A percentile compares a stretch with the other conserved stretches of the same genome.
Conservation (phyloP, 2,329 filamentous ascomycete genomes). For the Cryoendolithus antarcticus region DNA sequence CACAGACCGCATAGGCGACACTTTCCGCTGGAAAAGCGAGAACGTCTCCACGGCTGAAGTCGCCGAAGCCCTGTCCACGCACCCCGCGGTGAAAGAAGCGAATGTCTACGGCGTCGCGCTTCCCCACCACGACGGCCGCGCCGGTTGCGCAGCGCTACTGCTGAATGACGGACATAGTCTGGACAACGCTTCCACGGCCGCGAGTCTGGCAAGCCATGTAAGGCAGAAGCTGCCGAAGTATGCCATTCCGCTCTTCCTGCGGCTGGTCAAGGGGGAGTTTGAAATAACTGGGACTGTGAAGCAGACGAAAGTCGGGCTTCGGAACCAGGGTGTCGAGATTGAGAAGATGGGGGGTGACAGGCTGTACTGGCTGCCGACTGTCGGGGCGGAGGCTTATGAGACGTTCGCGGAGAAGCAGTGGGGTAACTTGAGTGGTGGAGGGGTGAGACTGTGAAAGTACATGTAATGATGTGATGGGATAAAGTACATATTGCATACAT, state of each 20-base stretch:
- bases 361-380: constrained; percentile 55
- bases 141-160: constrained; percentile 64
- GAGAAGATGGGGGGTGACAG: constrained; percentile 35
- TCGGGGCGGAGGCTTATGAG: constrained; percentile 43
- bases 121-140: constrained; percentile 70
- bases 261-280: constrained; percentile 47
- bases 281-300: constrained; percentile 76
- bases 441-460: constrained; percentile 50
- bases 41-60: constrained; percentile 49
- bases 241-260: constrained; percentile 65
- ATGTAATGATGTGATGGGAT: neutral
- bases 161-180: constrained; percentile 29
- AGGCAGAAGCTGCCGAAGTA: constrained; percentile 52
- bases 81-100: constrained; percentile 57
- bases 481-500: too few species aligned
- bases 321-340: constrained; percentile 64
- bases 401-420: constrained; percentile 57
- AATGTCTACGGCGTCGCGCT: constrained; percentile 78
- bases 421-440: constrained; percentile 52
- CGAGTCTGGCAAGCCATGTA: constrained; percentile 49
- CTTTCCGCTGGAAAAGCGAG: constrained; percentile 61
- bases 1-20: constrained; percentile 67
- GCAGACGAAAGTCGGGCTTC: constrained; percentile 65
- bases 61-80: constrained; percentile 56
- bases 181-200: constrained; percentile 21